Conservation (phyloP, 495 filamentous ascomycete genomes). For the Usnea hakonensis region DNA sequence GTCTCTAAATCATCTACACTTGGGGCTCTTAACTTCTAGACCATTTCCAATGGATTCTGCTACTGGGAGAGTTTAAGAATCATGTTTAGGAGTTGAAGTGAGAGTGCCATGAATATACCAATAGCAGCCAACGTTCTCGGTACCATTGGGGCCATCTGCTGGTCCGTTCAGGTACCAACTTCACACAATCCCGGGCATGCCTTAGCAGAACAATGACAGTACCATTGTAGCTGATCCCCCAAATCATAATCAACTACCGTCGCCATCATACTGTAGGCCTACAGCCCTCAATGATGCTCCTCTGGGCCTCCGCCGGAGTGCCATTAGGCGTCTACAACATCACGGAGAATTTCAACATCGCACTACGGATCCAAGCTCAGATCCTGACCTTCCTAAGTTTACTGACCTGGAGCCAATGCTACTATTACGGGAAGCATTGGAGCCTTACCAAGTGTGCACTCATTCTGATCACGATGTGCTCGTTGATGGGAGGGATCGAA, state of each 20-base stretch:
- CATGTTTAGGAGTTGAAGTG: not conserved
- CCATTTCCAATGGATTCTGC: not conserved
- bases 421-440: slow-evolving; percentile 49
- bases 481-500: slow-evolving; percentile 44
- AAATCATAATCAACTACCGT: slow-evolving; percentile 57
- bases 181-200: not conserved
- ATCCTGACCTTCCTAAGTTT: slow-evolving; percentile 54
- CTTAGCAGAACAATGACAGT: not conserved
- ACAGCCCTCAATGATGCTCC: slow-evolving; percentile 57
- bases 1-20: not conserved
- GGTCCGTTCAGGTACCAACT: slow-evolving; percentile 40
- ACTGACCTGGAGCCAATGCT: slow-evolving; percentile 57
- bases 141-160: slow-evolving; percentile 33
- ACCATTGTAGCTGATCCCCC: slow-evolving; percentile 44
- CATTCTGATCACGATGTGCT: slow-evolving; percentile 34
- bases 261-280: slow-evolving; percentile 52
- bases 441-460: slow-evolving; percentile 32
- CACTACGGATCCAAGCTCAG: slow-evolving; percentile 53
- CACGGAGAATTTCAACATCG: slow-evolving; percentile 51
- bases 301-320: slow-evolving; percentile 57
- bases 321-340: slow-evolving; percentile 62
- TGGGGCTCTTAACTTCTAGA: too few relatives aligned
- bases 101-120: slow-evolving; percentile 8
- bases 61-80: not conserved
- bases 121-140: slow-evolving; percentile 15